Evolutionary conservation across 108 stramenopile genomes (phyloP).

Genomic region (Cylindrotheca closterium): DNA sequence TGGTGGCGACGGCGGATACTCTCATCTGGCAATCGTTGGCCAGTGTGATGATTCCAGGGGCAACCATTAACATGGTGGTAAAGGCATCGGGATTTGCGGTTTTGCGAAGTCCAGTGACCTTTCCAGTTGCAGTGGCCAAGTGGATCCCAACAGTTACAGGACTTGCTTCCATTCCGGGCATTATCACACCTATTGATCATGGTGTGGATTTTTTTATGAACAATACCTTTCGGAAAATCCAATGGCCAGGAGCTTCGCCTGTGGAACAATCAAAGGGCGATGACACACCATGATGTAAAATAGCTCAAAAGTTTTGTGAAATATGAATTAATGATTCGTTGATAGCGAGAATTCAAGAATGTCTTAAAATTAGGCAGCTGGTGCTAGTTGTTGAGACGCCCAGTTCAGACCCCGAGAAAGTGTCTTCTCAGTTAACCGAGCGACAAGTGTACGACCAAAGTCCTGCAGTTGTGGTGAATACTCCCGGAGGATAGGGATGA

Average conservation of each 20-base stretch:
- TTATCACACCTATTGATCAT: constrained; percentile 74
- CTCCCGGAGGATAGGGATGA: constrained; percentile 75
- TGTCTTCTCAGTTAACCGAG: constrained; percentile 68
- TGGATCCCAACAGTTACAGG: constrained; percentile 77
- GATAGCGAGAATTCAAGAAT: too few relatives aligned
- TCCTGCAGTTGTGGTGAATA: constrained; percentile 72
- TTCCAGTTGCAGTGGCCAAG: constrained; percentile 49
- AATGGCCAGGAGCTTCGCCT: constrained; percentile 2
- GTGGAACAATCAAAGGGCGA: neutral
- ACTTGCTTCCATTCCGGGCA: constrained; percentile 67
- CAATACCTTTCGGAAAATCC: constrained; percentile 44
- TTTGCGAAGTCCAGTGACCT: constrained; percentile 32
- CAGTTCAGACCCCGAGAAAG: constrained; percentile 71
- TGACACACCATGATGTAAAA: too few relatives aligned
- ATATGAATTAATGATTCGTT: neutral
- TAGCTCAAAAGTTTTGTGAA: neutral
- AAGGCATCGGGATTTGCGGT: constrained; percentile 62
- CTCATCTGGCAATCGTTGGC: constrained; percentile 70
- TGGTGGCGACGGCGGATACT: constrained; percentile 60
- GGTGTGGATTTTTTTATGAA: constrained; percentile 67
- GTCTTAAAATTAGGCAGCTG: neutral
- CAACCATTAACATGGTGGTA: constrained; percentile 75
- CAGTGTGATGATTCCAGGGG: constrained; percentile 72
- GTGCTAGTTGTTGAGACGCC: constrained; percentile 43
- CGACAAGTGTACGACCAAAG: constrained; percentile 64